Conservation (phyloP, 1,139 yeast genomes). For the Candida sanyaensis region DNA sequence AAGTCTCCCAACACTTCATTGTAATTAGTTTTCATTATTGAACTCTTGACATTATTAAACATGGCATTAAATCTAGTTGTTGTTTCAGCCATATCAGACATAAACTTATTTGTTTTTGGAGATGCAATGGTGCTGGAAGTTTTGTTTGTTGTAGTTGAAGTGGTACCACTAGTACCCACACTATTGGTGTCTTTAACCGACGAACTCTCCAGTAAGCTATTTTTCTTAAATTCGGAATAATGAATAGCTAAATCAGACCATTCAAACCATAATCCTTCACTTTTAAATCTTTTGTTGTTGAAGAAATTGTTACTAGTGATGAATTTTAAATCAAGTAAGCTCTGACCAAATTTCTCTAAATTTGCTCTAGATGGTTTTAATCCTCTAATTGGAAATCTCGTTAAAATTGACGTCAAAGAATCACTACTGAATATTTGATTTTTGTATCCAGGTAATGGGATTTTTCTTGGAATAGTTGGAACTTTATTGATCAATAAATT, state of each 20-base stretch:
- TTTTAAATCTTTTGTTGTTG: constrained; percentile 37
- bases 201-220: constrained; percentile 2
- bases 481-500: constrained; percentile 25
- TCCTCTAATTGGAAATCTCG: constrained; percentile 31
- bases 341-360: constrained; percentile 46
- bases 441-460: constrained; percentile 45
- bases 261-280: constrained; percentile 51
- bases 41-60: constrained; percentile 28
- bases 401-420: constrained; percentile 33
- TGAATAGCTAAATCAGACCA: constrained; percentile 41
- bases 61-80: constrained; percentile 34
- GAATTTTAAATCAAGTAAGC: constrained; percentile 37
- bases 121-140: constrained; percentile 6
- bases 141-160: constrained; percentile 3
- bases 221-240: constrained; percentile 18
- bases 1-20: constrained; percentile 29
- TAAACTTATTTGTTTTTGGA: constrained; percentile 15
- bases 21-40: constrained; percentile 35
- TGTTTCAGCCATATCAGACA: constrained; percentile 29
- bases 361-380: constrained; percentile 41
- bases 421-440: constrained; percentile 44
- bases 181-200: constrained; percentile 2
- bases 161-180: constrained; percentile 3
- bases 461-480: constrained; percentile 31
- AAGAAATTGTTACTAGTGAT: constrained; percentile 37